Percentiles rank a stretch among this genome's conserved stretches.
Evolutionary conservation across 306 rosid genomes (phyloP).

Genomic region (Neltuma alba): DNA sequence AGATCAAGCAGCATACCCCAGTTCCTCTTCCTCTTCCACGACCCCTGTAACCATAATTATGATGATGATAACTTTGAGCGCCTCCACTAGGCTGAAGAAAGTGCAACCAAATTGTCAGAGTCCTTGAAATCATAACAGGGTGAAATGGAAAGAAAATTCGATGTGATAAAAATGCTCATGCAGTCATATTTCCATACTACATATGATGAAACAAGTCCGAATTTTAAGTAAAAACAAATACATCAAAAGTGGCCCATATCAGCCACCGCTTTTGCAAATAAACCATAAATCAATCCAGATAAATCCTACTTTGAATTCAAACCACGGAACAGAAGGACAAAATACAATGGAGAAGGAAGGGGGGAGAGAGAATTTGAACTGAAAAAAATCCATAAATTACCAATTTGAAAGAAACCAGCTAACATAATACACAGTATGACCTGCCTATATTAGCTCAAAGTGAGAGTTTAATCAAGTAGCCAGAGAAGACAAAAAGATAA

Average conservation of each 20-base stretch:
- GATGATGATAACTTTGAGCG: slow-evolving; percentile 46
- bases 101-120: slow-evolving; percentile 36
- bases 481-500: slow-evolving; percentile 3
- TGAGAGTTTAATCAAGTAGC: neutral
- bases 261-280: slow-evolving; percentile 15
- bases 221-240: neutral
- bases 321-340: neutral
- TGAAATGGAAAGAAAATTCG: neutral
- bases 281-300: slow-evolving; percentile 23
- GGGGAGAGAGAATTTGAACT: neutral
- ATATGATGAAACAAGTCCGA: slow-evolving; percentile 18
- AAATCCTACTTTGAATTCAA: slow-evolving; percentile 17
- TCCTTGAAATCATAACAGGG: slow-evolving; percentile 9
- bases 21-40: slow-evolving; percentile 78
- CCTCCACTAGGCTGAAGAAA: slow-evolving; percentile 66
- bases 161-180: slow-evolving; percentile 3
- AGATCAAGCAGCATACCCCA: slow-evolving; percentile 60
- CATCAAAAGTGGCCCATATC: slow-evolving; percentile 10
- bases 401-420: neutral
- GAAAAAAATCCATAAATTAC: neutral
- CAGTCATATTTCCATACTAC: neutral
- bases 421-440: neutral
- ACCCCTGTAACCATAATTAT: slow-evolving; percentile 65
- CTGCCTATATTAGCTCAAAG: neutral
- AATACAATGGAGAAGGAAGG: neutral